Evolutionary conservation across 768 basidiomycete species (phyloP), one percentile per base, ranked within the genome.

Genomic region (Leccinum disarticulatum): DNA sequence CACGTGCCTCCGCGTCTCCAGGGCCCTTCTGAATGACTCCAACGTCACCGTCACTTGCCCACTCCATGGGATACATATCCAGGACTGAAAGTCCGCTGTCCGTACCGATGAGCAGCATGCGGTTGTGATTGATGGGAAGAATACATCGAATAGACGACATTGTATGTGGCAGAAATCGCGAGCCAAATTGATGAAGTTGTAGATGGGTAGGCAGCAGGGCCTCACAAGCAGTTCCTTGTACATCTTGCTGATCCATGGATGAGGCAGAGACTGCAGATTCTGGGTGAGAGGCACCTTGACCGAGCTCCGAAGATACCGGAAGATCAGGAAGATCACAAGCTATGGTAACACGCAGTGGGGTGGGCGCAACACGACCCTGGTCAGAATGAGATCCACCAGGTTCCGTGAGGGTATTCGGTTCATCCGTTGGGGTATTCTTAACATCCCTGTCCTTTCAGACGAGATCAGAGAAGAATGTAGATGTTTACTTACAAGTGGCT

Each of bases 151-250:
- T 93, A 33, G 82, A 90, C 1, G 83, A 79, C 3, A 83, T 88
- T 15, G 91, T 76, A 66, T 94, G 92, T 11, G 92, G 91, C 35
- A 94, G 77, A 70, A 94, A 94, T 15, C 91, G 83, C 19, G 91
- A 93, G 22, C 92, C 92, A 69, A 94, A 93, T 46, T 90, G 83
- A 66, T 87, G 87, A 52, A 93, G 72, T 61, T 81, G 81, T 22
- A 92, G 74, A 65, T 86, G 89, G 2, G 82, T 85, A 0, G 90
- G 88, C 72, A 70, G n/a, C 84, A 77, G 22, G 64, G 74, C 67
- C 85, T 83, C 70, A 78, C 80, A 48, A 80, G 82, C 38, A 77
- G 72, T 53, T 74, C 64, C 64, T 30, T 69, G 70, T 75, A 48
- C 75, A 50, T 61, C 76, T 35, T 74, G 69, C 5, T 76, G 74